Conservation (phyloP, 768 basidiomycete genomes). For the Amanita jacksonii region DNA sequence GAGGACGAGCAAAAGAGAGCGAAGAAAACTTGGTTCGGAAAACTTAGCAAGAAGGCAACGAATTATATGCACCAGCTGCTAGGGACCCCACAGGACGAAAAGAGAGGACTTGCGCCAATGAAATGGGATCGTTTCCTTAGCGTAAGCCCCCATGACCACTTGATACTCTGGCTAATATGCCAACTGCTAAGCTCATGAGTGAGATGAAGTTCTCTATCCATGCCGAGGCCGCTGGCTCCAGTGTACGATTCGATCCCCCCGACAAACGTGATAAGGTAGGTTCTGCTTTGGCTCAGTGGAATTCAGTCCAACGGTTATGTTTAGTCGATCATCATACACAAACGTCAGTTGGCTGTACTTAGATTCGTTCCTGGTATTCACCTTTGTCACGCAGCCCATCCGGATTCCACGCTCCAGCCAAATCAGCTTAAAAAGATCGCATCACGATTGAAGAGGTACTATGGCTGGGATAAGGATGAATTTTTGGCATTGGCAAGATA, state of each 20-base stretch:
- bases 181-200: constrained; percentile 47
- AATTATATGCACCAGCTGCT: constrained; percentile 58
- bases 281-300: neutral
- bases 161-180: neutral
- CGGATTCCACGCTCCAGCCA: constrained; percentile 54
- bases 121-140: constrained; percentile 76
- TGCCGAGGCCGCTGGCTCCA: constrained; percentile 71
- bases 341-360: constrained; percentile 39
- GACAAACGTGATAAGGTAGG: constrained; percentile 32
- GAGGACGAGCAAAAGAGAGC: constrained; percentile 32
- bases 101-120: constrained; percentile 47
- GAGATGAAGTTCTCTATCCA: constrained; percentile 72
- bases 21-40: constrained; percentile 47
- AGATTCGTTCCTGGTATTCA: constrained; percentile 8
- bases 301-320: constrained; percentile 1
- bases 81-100: constrained; percentile 44
- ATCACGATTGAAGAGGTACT: constrained; percentile 48
- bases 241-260: constrained; percentile 76
- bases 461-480: constrained; percentile 56
- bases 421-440: constrained; percentile 41
- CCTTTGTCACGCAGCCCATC: constrained; percentile 45
- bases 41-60: constrained; percentile 48
- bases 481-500: constrained; percentile 14
- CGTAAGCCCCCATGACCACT: constrained; percentile 25
- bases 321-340: constrained; percentile 70